Percentiles rank a stretch among this genome's conserved stretches.
These are phyloP conservation scores for Calonectria pseudoreteaudii DNA, from an alignment of 2,329 filamentous ascomycete species.

Conservation along the genomic window DNA sequence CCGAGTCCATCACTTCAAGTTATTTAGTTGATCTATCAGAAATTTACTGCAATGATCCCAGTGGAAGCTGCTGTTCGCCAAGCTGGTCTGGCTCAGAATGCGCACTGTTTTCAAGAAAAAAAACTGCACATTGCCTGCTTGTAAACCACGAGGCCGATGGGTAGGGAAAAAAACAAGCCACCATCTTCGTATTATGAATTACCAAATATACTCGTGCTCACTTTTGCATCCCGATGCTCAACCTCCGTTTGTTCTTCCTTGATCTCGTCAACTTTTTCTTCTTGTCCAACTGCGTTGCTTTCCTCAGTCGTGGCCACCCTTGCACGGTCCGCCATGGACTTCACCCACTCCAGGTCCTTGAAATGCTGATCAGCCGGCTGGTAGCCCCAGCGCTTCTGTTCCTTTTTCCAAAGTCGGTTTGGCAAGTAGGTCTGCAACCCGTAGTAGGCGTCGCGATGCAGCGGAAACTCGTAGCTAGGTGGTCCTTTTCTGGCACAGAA, in stretches of 20 bases:
- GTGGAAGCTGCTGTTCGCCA: background rate
- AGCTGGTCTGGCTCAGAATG: background rate
- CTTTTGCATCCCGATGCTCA: background rate
- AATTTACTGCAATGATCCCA: background rate
- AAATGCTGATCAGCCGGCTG: background rate
- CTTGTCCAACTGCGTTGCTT: background rate
- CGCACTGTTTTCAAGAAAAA: background rate
- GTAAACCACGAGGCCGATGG: background rate
- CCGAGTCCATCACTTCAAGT: background rate
- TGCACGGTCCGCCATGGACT: background rate
- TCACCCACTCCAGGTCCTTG: background rate
- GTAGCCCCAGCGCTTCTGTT: background rate
- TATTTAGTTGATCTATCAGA: background rate
- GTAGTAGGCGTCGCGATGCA: background rate
- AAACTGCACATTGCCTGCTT: too few relatives aligned
- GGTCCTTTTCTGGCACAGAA: background rate
- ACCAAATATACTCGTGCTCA: background rate
- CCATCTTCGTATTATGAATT: background rate
- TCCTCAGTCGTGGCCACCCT: background rate
- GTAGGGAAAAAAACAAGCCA: background rate
- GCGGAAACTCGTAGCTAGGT: background rate
- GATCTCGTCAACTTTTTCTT: background rate
- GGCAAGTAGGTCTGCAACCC: background rate
- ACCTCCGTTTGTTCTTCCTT: background rate
- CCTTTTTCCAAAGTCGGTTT: background rate